Conservation (phyloP, 305 asterid genomes). For the Fraxinus dipetala region DNA sequence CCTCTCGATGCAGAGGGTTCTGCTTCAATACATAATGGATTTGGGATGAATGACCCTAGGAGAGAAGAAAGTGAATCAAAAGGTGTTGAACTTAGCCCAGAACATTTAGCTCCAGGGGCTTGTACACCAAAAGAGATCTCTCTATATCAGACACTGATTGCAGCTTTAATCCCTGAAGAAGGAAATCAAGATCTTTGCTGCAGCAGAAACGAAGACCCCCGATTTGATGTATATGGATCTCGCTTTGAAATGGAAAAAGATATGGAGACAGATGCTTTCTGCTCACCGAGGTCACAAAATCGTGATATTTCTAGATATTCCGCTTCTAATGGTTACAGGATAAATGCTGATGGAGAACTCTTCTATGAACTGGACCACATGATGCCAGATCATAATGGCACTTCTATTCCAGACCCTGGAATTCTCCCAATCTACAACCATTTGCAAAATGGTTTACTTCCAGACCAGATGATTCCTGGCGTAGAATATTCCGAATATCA, state of each 20-base stretch:
- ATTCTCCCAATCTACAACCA: constrained; percentile 38
- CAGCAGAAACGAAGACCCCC: constrained; percentile 46
- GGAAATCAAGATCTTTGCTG: constrained; percentile 43
- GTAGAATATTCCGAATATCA: constrained; percentile 53
- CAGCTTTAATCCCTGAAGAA: constrained; percentile 83
- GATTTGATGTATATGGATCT: constrained; percentile 47
- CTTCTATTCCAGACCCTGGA: constrained; percentile 37
- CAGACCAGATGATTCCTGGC: constrained; percentile 44
- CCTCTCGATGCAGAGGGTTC: constrained; percentile 53
- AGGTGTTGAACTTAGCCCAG: constrained; percentile 49
- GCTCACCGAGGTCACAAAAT: constrained; percentile 39
- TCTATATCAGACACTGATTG: constrained; percentile 71
- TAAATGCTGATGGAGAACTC: constrained; percentile 42
- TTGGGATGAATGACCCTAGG: constrained; percentile 43
- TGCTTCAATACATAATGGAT: constrained; percentile 39
- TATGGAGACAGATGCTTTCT: constrained; percentile 42
- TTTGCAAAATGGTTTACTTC: constrained; percentile 43
- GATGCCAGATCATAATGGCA: constrained; percentile 29
- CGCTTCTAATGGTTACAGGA: constrained; percentile 48
- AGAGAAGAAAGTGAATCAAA: constrained; percentile 50
- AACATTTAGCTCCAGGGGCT: constrained; percentile 42
- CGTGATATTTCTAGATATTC: constrained; percentile 45
- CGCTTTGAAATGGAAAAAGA: constrained; percentile 51
- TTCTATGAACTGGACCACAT: constrained; percentile 45
- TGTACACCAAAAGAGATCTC: constrained; percentile 49